Percentiles rank a stretch among this genome's conserved stretches.
Evolutionary conservation across 495 filamentous ascomycete species (phyloP).

Genomic region (Cercophora samala): DNA sequence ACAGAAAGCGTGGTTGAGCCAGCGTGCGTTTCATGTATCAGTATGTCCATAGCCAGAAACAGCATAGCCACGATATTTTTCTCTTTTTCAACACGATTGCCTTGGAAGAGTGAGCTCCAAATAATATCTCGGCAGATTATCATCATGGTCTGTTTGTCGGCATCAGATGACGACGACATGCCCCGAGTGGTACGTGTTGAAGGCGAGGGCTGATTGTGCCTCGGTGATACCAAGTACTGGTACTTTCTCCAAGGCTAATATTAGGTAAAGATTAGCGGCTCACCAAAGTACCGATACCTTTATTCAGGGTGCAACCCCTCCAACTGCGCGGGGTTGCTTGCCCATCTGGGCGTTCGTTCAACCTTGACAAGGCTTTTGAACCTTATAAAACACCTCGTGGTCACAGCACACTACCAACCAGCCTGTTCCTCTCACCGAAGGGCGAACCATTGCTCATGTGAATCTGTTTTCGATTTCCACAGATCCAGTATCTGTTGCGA

Average conservation of each 20-base stretch:
- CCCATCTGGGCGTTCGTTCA: neutral
- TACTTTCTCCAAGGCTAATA: neutral
- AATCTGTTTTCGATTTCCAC: neutral
- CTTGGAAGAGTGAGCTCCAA: no score
- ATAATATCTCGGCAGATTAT: neutral
- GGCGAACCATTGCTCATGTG: neutral
- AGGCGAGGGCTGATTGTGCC: constrained; percentile 4
- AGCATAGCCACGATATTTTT: neutral
- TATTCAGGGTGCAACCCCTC: neutral
- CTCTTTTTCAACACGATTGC: neutral
- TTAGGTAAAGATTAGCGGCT: neutral
- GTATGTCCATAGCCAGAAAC: neutral
- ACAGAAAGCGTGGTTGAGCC: neutral
- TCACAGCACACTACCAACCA: neutral
- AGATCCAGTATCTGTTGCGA: neutral
- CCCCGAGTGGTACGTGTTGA: constrained; percentile 4
- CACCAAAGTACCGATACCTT: constrained; percentile 4
- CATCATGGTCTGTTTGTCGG: neutral
- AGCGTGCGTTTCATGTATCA: neutral
- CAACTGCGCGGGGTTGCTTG: constrained; percentile 10
- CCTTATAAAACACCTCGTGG: constrained; percentile 12
- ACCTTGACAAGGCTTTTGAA: neutral
- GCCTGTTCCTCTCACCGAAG: neutral
- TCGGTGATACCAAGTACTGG: constrained; percentile 3
- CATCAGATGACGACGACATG: constrained; percentile 11